phyloP scores from a whole-genome alignment of 106 monocot species.

The Dioscorea alata region DNA sequence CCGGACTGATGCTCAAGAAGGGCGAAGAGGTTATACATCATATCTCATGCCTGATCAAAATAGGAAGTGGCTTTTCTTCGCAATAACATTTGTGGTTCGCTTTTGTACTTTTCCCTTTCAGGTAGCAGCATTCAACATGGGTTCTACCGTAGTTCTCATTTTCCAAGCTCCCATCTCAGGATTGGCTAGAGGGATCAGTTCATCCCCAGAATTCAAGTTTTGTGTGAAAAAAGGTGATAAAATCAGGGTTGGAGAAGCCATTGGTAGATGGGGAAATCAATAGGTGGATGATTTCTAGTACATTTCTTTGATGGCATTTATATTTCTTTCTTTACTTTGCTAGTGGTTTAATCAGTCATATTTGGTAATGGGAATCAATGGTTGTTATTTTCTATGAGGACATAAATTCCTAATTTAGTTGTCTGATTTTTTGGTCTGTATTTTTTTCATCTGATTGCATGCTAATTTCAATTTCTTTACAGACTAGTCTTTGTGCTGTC shows the following conservation, averaged over 20 bases:
- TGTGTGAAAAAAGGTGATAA: conserved; percentile 59
- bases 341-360: no score
- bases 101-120: conserved; percentile 19
- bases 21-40: conserved; percentile 62
- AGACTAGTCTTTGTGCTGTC: no score
- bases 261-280: conserved; percentile 59
- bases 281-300: neutral
- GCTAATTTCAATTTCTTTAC: no score
- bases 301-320: no score
- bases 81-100: neutral
- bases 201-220: conserved; percentile 54
- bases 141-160: conserved; percentile 94
- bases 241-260: conserved; percentile 68
- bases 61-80: neutral
- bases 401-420: no score
- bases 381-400: no score
- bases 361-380: no score
- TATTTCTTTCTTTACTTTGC: no score
- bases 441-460: no score
- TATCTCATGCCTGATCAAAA: neutral
- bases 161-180: conserved; percentile 73
- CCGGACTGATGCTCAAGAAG: conserved; percentile 63
- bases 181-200: conserved; percentile 5
- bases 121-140: conserved; percentile 93
- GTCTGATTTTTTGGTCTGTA: no score